A percentile compares a stretch with the other conserved stretches of the same genome.
These are phyloP conservation scores for Trifolium fragiferum DNA, from an alignment of 306 rosid genomes.

Conservation along the genomic window DNA sequence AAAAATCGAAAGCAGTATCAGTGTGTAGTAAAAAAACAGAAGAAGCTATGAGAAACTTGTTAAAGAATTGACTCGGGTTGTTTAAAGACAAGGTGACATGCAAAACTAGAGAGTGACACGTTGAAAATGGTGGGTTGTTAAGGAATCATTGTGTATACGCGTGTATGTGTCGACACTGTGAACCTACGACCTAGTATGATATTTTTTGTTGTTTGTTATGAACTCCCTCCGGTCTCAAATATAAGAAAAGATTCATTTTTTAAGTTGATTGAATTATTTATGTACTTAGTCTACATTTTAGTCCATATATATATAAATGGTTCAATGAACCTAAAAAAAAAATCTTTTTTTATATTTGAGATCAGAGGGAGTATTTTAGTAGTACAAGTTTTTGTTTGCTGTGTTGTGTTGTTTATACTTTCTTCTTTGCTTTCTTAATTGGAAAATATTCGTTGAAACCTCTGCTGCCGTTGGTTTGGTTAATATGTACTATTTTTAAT, in stretches of 20 bases:
- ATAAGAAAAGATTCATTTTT: no score
- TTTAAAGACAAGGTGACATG: conserved; percentile 32
- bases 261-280: no score
- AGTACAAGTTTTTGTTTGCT: background rate
- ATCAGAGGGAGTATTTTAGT: no score
- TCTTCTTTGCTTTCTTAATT: background rate
- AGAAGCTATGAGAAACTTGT: background rate
- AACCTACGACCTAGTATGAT: background rate
- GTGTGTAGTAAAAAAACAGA: background rate
- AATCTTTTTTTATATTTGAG: no score
- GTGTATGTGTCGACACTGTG: background rate
- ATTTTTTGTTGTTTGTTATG: background rate
- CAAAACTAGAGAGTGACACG: conserved; percentile 42
- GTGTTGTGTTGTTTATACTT: background rate
- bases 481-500: background rate
- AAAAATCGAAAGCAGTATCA: background rate
- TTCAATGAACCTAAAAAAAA: no score
- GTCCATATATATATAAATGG: no score
- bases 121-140: conserved; percentile 1
- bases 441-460: background rate
- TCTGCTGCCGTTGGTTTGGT: background rate
- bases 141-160: conserved; percentile 6
- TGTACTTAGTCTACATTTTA: no score
- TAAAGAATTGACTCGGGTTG: background rate
- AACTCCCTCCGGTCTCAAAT: no score